Evolutionary conservation across 208 protist genomes (phyloP), one percentile per base, ranked within the genome.

Genomic region (Trypanosoma avium): DNA sequence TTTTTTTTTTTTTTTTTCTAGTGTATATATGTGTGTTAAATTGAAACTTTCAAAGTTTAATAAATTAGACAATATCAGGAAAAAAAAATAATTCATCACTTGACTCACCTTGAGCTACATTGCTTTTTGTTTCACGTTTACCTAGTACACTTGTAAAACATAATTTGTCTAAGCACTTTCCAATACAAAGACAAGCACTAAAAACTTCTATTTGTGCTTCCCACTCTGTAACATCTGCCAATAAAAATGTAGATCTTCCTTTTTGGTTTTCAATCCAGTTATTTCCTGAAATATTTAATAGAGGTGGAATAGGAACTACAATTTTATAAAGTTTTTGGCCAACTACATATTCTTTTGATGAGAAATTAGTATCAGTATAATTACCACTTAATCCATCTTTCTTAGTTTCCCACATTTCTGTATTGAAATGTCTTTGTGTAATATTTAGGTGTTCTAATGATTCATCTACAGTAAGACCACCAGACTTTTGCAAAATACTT

Each of bases 161-260:
- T 36, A 72, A 50, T 9, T 22, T 55, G 22, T 72, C 66, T n/a
- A 72, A 33, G 27, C 66, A 72, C 32, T 30, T 58, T 42, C 58
- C 66, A 57, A 72, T 72, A 17, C 40, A 63, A n/a, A 72, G 40
- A 49, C 60, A 72, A 3, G 66, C 50, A 61, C 66, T 72, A 26
- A 35, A 36, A 55, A 72, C 36, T 33, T 72, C 66, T 19, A 65
- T 50, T 36, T 61, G 47, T 32, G 55, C 49, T 29, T 72, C 66
- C 66, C 66, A 72, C 40, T 72, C 66, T 30, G 15, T 61, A 12
- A 72, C 26, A 50, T 72, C 66, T 13, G 57, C 56, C 36, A 65
- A 36, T 12, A 72, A 54, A 29, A 60, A 3, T 9, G 30, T 65
- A 6, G 58, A 61, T 17, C 52, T 55, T 47, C 27, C 29, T 3